Evolutionary conservation across 2,329 filamentous ascomycete genomes (phyloP), one percentile per base, ranked within the genome.

Genomic region (Apiospora aurea): DNA sequence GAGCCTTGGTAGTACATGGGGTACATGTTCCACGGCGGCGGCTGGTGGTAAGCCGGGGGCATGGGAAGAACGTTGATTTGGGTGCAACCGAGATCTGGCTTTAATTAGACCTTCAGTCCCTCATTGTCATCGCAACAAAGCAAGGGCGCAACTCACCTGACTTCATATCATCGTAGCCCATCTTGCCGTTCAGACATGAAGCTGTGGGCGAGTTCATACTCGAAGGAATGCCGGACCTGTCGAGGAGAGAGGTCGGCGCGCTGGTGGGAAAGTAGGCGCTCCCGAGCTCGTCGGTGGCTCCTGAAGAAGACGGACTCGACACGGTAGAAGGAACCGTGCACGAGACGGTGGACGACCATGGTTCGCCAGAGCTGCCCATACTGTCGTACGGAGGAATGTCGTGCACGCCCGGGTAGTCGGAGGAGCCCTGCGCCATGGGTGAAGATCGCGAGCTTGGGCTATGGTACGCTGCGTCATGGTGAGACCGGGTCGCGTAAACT

Each of bases 221-320:
- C 7, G 78, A 75, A 1, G 79, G 75, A 29, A 81, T 71, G 69
- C 76, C 79, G 5, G 77, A 74, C 47, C 76, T 75, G 69, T 82
- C 82, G 66, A 87, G 79, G 78, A 87, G 83, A 57, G 82, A 80
- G 26, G 83, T 77, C 21, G 86, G 85, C 26, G 86, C 83, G 74
- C 85, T 87, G 34, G 85, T 86, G 11, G 86, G 84, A 72, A 87
- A 85, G 77, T 87, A 88, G 73, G 81, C 78, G 70, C 77, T 78
- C 72, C 79, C 82, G 77, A 86, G 87, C 69, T 88, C 86, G 69
- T 87, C 85, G 68, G 82, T 81, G 69, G 81, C 81, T 64, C 81
- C 83, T 1, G 86, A 87, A 2, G 87, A 88, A 3, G 85, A 83
- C 24, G 87, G 87, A 77, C 86, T 88, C 26, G 87, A 87, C 14